phyloP scores from a whole-genome alignment of 805 yeast species.

The Teunomyces lycoperdinae region DNA sequence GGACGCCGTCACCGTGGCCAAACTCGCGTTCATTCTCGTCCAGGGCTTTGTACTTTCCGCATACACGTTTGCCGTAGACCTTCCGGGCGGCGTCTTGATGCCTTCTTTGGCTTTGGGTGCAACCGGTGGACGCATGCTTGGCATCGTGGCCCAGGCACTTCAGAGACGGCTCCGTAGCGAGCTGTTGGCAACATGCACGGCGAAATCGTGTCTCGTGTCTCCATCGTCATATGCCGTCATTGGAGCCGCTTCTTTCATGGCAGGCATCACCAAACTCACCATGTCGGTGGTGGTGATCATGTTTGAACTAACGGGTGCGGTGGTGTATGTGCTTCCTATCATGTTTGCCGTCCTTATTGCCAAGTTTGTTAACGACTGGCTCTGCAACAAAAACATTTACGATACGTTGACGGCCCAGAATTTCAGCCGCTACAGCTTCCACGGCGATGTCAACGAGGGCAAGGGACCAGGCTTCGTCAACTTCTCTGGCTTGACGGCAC shows the following conservation, averaged over 20 bases:
- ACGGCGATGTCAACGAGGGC: conserved; percentile 21
- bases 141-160: conserved; percentile 47
- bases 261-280: conserved; percentile 79
- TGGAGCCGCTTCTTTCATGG: conserved; percentile 80
- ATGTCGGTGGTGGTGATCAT: conserved; percentile 83
- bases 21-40: conserved; percentile 36
- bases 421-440: conserved; percentile 21
- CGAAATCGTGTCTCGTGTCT: conserved; percentile 57
- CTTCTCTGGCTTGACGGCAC: conserved; percentile 27
- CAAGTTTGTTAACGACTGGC: conserved; percentile 65
- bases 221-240: conserved; percentile 88
- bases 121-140: conserved; percentile 53
- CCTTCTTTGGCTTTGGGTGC: conserved; percentile 67
- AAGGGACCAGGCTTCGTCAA: conserved; percentile 40
- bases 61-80: conserved; percentile 63
- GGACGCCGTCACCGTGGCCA: conserved; percentile 19
- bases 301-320: conserved; percentile 91
- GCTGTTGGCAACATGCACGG: conserved; percentile 39
- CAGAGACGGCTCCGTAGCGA: conserved; percentile 40
- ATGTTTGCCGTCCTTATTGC: conserved; percentile 80
- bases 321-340: conserved; percentile 78
- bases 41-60: conserved; percentile 62
- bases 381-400: conserved; percentile 59
- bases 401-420: conserved; percentile 42
- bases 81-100: conserved; percentile 68